Base-by-base conservation (phyloP, 352 stramenopile species). In the Pythium phragmiticola region DNA sequence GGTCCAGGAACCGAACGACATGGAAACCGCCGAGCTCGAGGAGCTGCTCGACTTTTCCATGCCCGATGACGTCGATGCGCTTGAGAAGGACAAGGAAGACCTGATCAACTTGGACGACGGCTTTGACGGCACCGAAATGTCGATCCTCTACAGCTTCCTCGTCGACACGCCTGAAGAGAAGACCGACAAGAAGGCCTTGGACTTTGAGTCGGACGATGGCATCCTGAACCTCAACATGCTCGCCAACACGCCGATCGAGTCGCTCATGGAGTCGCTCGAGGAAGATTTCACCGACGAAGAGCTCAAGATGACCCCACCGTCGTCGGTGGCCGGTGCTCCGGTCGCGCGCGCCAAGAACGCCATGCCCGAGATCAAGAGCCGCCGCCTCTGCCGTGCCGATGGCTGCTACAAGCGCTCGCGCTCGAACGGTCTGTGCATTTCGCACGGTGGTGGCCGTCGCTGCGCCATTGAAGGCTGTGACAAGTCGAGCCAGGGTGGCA, bases 401-500 rank as follows among this genome's bases (percentile, higher is more conserved):
- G 84, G 76, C 16, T 96, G 89, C 82, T 87, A 86, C 71, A 95
- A 95, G 81, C 86, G 89, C 57, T 90, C 84, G 42, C 86, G 89
- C 60, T 95, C 84, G 34, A 88, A 91, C 65, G 87, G 84, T 9
- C 61, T 96, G 58, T 95, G 87, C 78, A 96, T 92, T 57, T 86
- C 83, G 21, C 88, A 94, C 60, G 87, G 88, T 13, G 87, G 88
- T 50, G 87, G 87, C 52, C 78, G 80, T 33, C 85, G 87, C 50
- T 96, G 88, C 62, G 73, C 77, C 28, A 75, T 93, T 4, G 80
- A 90, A 5, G 84, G 81, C 5, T 96, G 88, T 57, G 75, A 91
- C 63, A 90, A 90, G 78, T 91, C 79, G 70, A 87, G 73, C 26
- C 84, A 93, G 72, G 84, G 87, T 36, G 79, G 82, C 56, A 89